Conservation (phyloP, 805 yeast genomes). For the Metschnikowia santaceciliae region DNA sequence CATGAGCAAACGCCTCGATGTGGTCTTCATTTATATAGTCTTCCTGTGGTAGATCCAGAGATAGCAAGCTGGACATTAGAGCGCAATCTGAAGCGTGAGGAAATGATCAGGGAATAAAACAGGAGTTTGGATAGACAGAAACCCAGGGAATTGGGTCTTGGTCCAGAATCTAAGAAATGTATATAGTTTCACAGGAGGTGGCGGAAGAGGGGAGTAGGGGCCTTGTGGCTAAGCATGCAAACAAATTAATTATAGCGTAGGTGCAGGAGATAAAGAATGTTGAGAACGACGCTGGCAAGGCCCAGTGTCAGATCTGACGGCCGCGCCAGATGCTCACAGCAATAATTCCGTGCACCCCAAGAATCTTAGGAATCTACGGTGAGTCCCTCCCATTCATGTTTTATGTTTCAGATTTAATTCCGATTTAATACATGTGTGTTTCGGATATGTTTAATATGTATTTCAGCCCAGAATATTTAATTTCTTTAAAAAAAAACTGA, state of each 20-base stretch:
- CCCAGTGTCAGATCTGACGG: neutral
- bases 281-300: neutral
- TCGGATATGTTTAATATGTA: too few relatives aligned
- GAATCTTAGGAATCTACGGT: too few relatives aligned
- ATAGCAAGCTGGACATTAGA: constrained; percentile 1
- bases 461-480: too few relatives aligned
- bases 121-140: too few relatives aligned
- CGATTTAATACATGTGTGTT: too few relatives aligned
- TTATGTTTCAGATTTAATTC: too few relatives aligned
- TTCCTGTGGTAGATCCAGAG: constrained; percentile 8
- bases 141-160: too few relatives aligned
- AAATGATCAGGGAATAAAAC: too few relatives aligned
- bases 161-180: too few relatives aligned
- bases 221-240: neutral
- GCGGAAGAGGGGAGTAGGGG: neutral
- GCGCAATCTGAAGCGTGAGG: neutral
- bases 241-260: neutral
- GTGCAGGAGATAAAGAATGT: neutral
- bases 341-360: too few relatives aligned
- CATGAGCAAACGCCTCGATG: constrained; percentile 38
- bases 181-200: neutral
- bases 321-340: neutral
- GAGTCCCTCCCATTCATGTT: too few relatives aligned
- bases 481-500: too few relatives aligned
- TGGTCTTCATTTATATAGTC: constrained; percentile 33